A percentile compares a stretch with the other conserved stretches of the same genome.
These are phyloP conservation scores for Vitis hybrid DNA, from an alignment of 177 flowering plant genomes.

Conservation along the genomic window DNA sequence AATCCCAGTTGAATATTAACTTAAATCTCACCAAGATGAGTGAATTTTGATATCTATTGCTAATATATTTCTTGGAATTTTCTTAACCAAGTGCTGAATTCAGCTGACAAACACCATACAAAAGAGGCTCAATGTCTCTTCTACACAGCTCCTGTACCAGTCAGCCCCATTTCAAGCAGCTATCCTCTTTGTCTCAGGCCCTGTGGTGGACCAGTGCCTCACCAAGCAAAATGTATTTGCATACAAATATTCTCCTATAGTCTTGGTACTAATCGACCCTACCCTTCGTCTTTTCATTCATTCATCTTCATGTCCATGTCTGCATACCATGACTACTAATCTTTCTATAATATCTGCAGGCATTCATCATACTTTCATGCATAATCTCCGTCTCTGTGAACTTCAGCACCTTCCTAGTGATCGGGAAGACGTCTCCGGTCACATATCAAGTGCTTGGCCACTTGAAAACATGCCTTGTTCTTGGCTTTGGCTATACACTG, in stretches of 20 bases:
- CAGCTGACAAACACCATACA: constrained; percentile 97
- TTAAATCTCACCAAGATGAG: no score
- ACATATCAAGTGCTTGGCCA: constrained; percentile 94
- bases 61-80: background rate
- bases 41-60: background rate
- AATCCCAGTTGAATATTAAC: background rate
- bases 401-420: constrained; percentile 86
- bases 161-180: constrained; percentile 99
- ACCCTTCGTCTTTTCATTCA: background rate
- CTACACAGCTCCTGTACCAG: constrained; percentile 91
- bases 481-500: constrained; percentile 77
- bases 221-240: constrained; percentile 86
- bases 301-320: background rate
- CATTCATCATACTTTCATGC: constrained; percentile 75
- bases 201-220: constrained; percentile 79
- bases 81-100: constrained; percentile 31
- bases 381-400: constrained; percentile 79
- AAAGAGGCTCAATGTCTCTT: constrained; percentile 83
- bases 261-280: constrained; percentile 46
- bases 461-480: constrained; percentile 85
- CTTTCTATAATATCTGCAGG: constrained; percentile 35
- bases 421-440: constrained; percentile 92
- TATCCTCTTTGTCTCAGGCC: constrained; percentile 88
- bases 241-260: constrained; percentile 67
- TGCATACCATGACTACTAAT: no score